These are phyloP conservation scores for Ramaria rubella DNA, from an alignment of 768 basidiomycete genomes.

Conservation along the genomic window DNA sequence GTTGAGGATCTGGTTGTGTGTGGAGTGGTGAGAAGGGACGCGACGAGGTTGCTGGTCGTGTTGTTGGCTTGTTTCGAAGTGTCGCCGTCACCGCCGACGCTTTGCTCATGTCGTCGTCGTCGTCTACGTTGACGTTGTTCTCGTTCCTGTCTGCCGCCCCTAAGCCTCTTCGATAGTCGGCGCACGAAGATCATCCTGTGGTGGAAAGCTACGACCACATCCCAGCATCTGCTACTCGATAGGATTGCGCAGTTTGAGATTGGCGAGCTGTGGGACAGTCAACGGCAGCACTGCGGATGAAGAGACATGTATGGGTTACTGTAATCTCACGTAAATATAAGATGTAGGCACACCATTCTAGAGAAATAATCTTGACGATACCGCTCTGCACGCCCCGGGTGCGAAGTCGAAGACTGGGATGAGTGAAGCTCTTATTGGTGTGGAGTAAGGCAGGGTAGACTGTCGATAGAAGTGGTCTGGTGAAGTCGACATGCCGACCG, in stretches of 20 bases:
- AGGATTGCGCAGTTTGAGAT: conserved; percentile 77
- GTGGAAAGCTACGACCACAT: conserved; percentile 76
- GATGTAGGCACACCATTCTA: conserved; percentile 67
- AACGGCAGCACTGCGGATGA: conserved; percentile 61
- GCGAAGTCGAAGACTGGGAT: conserved; percentile 93
- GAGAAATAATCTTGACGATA: conserved; percentile 93
- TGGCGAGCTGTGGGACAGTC: conserved; percentile 59
- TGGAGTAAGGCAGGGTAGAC: conserved; percentile 26
- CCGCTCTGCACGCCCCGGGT: conserved; percentile 88
- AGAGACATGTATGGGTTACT: conserved; percentile 1
- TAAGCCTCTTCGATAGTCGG: conserved; percentile 63
- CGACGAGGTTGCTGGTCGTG: not conserved
- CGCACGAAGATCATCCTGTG: conserved; percentile 70
- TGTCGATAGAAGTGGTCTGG: conserved; percentile 78
- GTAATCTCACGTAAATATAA: conserved; percentile 3
- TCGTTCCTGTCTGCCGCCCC: conserved; percentile 13
- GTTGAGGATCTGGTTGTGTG: not conserved
- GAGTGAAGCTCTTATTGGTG: conserved; percentile 49
- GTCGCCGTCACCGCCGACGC: not conserved
- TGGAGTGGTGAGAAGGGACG: conserved; percentile 5
- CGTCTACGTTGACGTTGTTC: too few species aligned
- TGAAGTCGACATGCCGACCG: not conserved
- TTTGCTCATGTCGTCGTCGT: too few species aligned
- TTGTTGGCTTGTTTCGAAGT: not conserved
- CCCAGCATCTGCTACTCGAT: conserved; percentile 94